Percentiles rank a stretch among this genome's conserved stretches.
Evolutionary conservation across 1,284 basidiomycete genomes (phyloP).

Genomic region (Porodaedalea pini): DNA sequence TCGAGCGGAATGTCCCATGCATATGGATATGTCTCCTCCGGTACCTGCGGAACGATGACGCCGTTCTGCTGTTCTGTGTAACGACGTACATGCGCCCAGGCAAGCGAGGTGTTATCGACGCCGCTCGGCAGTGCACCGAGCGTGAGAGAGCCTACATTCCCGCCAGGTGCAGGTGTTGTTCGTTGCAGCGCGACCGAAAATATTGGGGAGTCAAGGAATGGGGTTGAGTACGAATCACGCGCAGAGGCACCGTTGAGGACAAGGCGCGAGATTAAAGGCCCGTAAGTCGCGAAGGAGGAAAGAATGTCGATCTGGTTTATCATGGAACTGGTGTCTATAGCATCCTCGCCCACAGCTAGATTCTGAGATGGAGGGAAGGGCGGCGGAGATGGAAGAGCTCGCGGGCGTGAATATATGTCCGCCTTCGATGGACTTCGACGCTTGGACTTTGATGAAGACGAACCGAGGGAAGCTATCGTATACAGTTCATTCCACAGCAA

Average conservation of each 20-base stretch:
- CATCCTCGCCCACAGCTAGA: neutral
- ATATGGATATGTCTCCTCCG: slow-evolving; percentile 32
- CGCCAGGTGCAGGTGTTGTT: slow-evolving; percentile 39
- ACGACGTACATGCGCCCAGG: slow-evolving; percentile 47
- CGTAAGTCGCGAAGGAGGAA: slow-evolving; percentile 22
- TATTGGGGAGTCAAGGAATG: slow-evolving; percentile 16
- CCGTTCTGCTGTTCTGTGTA: slow-evolving; percentile 44
- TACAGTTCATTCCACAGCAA: slow-evolving; percentile 16
- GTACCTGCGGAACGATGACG: slow-evolving; percentile 7
- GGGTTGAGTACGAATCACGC: neutral
- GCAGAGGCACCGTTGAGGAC: slow-evolving; percentile 1
- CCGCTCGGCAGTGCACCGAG: slow-evolving; percentile 48
- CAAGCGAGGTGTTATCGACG: slow-evolving; percentile 39
- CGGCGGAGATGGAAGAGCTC: neutral
- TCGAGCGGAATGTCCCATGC: slow-evolving; percentile 57
- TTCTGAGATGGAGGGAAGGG: neutral
- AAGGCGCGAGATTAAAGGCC: slow-evolving; percentile 23
- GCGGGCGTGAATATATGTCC: neutral
- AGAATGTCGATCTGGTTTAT: slow-evolving; percentile 9
- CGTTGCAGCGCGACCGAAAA: slow-evolving; percentile 42
- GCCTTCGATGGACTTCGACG: neutral
- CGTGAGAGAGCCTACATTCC: slow-evolving; percentile 39
- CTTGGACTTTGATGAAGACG: neutral
- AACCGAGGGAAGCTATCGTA: neutral
- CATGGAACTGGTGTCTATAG: neutral